Evolutionary conservation across 768 basidiomycete species (phyloP).

Genomic region (Gymnopilus junonius): DNA sequence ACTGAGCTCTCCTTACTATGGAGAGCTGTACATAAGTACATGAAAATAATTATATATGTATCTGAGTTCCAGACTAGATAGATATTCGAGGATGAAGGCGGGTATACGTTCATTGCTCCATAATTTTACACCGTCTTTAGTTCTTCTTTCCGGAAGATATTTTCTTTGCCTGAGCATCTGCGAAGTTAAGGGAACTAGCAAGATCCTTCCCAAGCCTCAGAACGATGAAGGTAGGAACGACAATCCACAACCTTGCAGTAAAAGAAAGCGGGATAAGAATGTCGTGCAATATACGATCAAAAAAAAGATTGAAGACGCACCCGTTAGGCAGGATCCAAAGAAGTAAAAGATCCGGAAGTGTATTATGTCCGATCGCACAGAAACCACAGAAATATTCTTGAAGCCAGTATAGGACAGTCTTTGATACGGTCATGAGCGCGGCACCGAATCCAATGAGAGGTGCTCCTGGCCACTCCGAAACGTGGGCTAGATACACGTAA

Average conservation of each 20-base stretch:
- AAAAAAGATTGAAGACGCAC: constrained; percentile 53
- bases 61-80: not conserved
- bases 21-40: no score
- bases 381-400: constrained; percentile 81
- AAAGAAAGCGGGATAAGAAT: not conserved
- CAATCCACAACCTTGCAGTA: constrained; percentile 68
- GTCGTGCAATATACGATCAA: not conserved
- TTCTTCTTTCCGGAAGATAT: constrained; percentile 13
- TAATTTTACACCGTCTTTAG: not conserved
- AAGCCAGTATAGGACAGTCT: constrained; percentile 82
- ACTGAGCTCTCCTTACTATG: no score
- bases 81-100: not conserved
- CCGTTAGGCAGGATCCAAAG: constrained; percentile 83
- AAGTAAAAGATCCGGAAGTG: constrained; percentile 48
- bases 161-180: constrained; percentile 11
- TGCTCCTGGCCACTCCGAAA: constrained; percentile 62
- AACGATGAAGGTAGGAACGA: constrained; percentile 68
- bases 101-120: not conserved
- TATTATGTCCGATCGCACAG: constrained; percentile 80
- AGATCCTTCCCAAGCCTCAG: constrained; percentile 68
- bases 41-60: no score
- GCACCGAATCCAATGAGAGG: constrained; percentile 76
- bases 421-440: constrained; percentile 80
- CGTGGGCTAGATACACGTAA: constrained; percentile 80
- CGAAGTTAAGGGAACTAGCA: constrained; percentile 40